Conservation (phyloP, 306 rosid species). For the Lathyrus aphaca region DNA sequence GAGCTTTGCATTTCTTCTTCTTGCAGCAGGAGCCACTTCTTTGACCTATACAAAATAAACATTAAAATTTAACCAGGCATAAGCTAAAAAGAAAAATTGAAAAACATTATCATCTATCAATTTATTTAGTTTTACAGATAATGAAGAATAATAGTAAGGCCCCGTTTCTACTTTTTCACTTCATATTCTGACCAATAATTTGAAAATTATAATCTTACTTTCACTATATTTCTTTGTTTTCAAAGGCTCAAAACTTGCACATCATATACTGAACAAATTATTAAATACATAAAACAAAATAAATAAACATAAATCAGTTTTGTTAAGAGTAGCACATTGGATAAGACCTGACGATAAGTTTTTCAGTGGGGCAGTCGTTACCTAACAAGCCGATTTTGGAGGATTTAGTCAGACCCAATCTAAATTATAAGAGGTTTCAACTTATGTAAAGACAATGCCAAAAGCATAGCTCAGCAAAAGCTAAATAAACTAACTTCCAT, state of each 20-base stretch:
- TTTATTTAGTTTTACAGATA: background rate
- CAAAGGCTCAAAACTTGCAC: background rate
- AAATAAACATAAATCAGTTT: background rate
- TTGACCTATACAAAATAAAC: constrained; percentile 61
- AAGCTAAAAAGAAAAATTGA: background rate
- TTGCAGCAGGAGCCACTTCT: constrained; percentile 91
- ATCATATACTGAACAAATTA: background rate
- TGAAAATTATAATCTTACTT: constrained; percentile 1
- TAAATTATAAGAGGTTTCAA: background rate
- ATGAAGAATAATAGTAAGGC: too few species aligned
- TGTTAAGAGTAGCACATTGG: too few species aligned
- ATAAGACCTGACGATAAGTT: too few species aligned
- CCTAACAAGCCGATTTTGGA: too few species aligned
- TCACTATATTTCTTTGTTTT: constrained; percentile 6
- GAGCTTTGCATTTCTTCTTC: constrained; percentile 87
- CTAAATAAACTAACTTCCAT: background rate
- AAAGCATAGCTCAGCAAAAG: constrained; percentile 2
- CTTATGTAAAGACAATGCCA: background rate
- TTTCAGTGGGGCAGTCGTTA: too few species aligned
- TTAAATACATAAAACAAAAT: background rate
- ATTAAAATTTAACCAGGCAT: background rate
- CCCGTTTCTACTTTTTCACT: background rate
- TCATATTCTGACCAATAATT: background rate
- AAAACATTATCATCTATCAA: background rate
- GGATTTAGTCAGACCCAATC: too few species aligned